Evolutionary conservation across 2,329 filamentous ascomycete species (phyloP).

Genomic region (Golovinomyces cichoracearum): DNA sequence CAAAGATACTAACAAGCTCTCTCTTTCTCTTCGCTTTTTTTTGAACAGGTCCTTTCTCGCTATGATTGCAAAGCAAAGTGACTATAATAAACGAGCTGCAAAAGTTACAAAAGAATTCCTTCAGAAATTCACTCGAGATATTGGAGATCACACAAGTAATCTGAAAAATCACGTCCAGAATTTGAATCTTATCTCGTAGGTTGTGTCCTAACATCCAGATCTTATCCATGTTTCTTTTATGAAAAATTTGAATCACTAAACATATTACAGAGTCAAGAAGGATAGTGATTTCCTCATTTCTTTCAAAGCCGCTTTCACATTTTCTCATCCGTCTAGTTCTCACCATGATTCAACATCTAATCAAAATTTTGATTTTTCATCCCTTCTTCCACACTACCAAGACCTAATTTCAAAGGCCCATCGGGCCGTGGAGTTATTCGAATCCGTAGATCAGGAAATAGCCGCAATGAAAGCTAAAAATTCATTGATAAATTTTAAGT

Average conservation of each 20-base stretch:
- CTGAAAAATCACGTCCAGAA: conserved; percentile 5
- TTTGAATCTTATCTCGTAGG: conserved; percentile 3
- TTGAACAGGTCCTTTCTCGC: conserved; percentile 8
- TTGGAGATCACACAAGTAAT: conserved; percentile 4
- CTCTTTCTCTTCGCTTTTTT: not conserved
- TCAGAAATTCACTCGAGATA: not conserved
- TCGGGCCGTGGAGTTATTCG: conserved; percentile 6
- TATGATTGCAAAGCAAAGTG: conserved; percentile 6
- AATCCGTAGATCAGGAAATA: conserved; percentile 5
- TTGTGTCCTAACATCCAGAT: no score
- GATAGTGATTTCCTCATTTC: conserved; percentile 6
- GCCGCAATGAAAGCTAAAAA: not conserved
- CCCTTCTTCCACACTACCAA: conserved; percentile 4
- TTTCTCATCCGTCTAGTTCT: conserved; percentile 5
- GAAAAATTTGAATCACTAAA: not conserved
- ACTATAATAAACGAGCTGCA: conserved; percentile 7
- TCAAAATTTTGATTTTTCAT: conserved; percentile 4
- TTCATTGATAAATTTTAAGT: conserved; percentile 5
- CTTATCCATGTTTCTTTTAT: no score
- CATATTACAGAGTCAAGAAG: not conserved
- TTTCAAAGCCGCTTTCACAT: conserved; percentile 7
- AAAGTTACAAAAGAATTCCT: conserved; percentile 7
- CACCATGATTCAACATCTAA: not conserved
- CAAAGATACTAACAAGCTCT: no score
- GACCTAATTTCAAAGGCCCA: conserved; percentile 4